Evolutionary conservation across 192 early-diverging fungal genomes (phyloP).

Genomic region (Linnemannia elongata): DNA sequence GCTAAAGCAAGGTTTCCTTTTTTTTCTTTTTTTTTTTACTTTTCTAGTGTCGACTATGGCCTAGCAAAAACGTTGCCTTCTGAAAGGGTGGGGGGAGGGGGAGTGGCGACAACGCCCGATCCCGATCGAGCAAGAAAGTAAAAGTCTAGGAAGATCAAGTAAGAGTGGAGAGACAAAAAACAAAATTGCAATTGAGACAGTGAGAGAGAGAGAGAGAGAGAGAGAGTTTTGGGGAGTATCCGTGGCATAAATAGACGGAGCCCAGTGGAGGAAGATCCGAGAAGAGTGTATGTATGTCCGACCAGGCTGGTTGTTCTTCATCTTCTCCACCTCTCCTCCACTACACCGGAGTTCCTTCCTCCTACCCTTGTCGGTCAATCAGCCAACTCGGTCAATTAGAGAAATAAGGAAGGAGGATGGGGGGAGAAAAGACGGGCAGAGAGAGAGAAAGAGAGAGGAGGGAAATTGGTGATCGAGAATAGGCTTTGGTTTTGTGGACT

Average conservation of each 20-base stretch:
- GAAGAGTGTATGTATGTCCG: not conserved
- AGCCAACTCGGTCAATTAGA: not conserved
- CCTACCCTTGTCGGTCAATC: not conserved
- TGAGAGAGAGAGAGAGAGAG: not conserved
- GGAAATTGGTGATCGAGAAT: not conserved
- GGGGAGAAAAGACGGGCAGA: not conserved
- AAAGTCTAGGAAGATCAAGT: too few species aligned
- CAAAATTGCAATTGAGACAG: not conserved
- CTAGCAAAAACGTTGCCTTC: too few species aligned
- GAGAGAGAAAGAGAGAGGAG: not conserved
- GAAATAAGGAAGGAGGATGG: not conserved
- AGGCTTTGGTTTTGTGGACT: not conserved
- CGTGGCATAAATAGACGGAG: not conserved
- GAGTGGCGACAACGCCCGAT: too few species aligned
- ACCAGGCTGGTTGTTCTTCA: not conserved
- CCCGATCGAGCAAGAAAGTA: too few species aligned
- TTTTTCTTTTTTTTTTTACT: not conserved
- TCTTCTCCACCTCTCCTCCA: not conserved
- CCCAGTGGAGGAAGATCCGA: constrained; percentile 2
- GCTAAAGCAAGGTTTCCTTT: too few species aligned
- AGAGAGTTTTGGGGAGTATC: not conserved
- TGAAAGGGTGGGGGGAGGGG: too few species aligned
- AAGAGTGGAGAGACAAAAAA: not conserved
- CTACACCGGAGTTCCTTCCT: not conserved
- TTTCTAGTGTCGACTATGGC: not conserved